Evolutionary conservation across 768 basidiomycete genomes (phyloP).

Genomic region (Xerocomellus chrysenteron): DNA sequence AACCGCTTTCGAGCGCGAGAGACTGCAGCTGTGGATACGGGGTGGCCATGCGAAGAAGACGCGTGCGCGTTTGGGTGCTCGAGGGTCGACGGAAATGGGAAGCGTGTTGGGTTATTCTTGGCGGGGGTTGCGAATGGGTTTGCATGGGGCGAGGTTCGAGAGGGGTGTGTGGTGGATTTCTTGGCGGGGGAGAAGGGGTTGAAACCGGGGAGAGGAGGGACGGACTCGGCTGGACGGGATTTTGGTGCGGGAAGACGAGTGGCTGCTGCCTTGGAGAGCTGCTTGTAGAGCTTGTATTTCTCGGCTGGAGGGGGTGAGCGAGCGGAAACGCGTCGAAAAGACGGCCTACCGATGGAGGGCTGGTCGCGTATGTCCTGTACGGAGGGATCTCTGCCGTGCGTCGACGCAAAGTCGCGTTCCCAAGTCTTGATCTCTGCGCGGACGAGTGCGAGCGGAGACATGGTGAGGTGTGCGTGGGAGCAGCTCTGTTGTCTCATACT

Average conservation of each 20-base stretch:
- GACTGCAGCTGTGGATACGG: conserved; percentile 43
- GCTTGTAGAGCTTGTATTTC: conserved; percentile 83
- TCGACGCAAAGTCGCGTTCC: conserved; percentile 65
- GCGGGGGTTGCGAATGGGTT: conserved; percentile 50
- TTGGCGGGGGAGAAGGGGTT: conserved; percentile 84
- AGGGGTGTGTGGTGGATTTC: conserved; percentile 30
- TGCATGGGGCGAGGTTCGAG: conserved; percentile 9
- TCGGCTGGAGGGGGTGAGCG: conserved; percentile 46
- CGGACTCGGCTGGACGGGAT: conserved; percentile 51
- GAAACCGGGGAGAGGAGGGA: conserved; percentile 53
- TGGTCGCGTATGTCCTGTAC: conserved; percentile 69
- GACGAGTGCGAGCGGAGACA: conserved; percentile 35
- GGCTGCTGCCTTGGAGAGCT: conserved; percentile 51
- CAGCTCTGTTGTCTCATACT: background rate
- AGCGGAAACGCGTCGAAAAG: background rate
- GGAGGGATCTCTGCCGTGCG: conserved; percentile 57
- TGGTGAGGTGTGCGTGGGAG: background rate
- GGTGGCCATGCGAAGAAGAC: conserved; percentile 18
- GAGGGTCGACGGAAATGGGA: conserved; percentile 39
- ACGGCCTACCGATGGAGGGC: conserved; percentile 58
- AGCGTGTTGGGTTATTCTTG: conserved; percentile 35
- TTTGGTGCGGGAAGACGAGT: conserved; percentile 39
- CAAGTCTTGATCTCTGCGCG: conserved; percentile 74
- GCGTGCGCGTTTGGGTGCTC: conserved; percentile 9
- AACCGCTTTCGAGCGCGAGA: conserved; percentile 76